Percentiles rank a stretch among this genome's conserved stretches.
Conservation (phyloP, 176 grass and related monocot species). For the Saccharum spontaneum region DNA sequence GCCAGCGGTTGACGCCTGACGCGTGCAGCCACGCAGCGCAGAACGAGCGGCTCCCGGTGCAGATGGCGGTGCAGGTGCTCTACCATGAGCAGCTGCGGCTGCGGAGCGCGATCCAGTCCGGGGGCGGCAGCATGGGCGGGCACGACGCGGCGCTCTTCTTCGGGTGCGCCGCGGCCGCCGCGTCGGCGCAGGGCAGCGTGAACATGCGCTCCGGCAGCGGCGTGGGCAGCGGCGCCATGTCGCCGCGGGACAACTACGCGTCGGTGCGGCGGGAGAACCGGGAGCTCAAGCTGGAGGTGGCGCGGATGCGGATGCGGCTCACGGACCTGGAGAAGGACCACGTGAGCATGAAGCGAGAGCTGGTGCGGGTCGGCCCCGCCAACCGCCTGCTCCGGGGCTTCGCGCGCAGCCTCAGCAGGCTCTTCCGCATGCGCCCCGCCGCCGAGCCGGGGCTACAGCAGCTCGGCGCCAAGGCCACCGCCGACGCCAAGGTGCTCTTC, state of each 20-base stretch:
- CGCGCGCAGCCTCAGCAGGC: conserved; percentile 62
- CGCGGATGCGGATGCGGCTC: conserved; percentile 88
- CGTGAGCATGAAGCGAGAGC: conserved; percentile 85
- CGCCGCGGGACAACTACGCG: conserved; percentile 96
- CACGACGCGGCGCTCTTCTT: conserved; percentile 79
- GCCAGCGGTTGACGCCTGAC: conserved; percentile 88
- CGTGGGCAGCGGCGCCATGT: conserved; percentile 81
- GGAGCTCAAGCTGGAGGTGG: conserved; percentile 92
- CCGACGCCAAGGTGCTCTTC: conserved; percentile 66
- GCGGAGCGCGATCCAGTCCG: conserved; percentile 65
- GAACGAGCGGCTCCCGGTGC: conserved; percentile 84
- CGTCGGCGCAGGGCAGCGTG: conserved; percentile 26
- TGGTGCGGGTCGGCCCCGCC: conserved; percentile 71
- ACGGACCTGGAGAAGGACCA: conserved; percentile 98
- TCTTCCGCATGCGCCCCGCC: conserved; percentile 54
- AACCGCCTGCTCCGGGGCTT: conserved; percentile 77
- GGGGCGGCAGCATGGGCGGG: conserved; percentile 23
- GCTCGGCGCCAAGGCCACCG: conserved; percentile 65
- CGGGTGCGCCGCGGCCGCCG: conserved; percentile 37
- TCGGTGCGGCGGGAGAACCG: conserved; percentile 89
- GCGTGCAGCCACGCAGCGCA: conserved; percentile 95
- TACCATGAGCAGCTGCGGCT: conserved; percentile 94
- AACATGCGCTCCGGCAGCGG: conserved; percentile 72
- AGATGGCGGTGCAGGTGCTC: conserved; percentile 95
- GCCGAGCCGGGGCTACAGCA: conserved; percentile 31